Conservation (phyloP, 495 filamentous ascomycete genomes). For the Sordaria brevicollis region DNA sequence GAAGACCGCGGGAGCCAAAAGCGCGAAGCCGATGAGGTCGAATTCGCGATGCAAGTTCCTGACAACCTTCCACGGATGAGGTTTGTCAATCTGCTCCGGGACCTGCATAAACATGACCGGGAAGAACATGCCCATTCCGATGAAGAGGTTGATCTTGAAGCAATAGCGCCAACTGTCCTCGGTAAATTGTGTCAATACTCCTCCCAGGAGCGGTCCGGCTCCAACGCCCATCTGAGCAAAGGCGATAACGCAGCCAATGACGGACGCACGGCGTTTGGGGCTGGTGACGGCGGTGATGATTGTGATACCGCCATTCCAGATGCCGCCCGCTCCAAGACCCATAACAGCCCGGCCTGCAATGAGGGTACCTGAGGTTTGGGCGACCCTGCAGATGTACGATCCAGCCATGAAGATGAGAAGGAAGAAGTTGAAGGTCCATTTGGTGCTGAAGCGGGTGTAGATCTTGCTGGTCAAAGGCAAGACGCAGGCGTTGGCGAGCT, state of each 20-base stretch:
- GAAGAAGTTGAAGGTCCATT: slow-evolving; percentile 30
- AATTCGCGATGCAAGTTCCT: slow-evolving; percentile 41
- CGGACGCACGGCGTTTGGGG: slow-evolving; percentile 26
- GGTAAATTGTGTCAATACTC: slow-evolving; percentile 34
- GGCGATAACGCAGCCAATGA: slow-evolving; percentile 27
- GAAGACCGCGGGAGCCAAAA: slow-evolving; percentile 53
- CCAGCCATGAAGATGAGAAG: slow-evolving; percentile 35
- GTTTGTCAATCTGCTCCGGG: slow-evolving; percentile 33
- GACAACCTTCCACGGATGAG: slow-evolving; percentile 19
- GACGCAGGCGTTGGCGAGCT: slow-evolving; percentile 40
- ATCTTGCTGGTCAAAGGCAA: slow-evolving; percentile 43
- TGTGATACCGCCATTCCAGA: slow-evolving; percentile 29
- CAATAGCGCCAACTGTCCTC: slow-evolving; percentile 47
- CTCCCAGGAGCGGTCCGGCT: slow-evolving; percentile 53
- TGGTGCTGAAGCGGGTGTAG: slow-evolving; percentile 36
- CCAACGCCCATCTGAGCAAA: slow-evolving; percentile 60
- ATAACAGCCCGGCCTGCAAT: slow-evolving; percentile 48
- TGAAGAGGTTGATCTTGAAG: slow-evolving; percentile 62
- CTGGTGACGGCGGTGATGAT: slow-evolving; percentile 25
- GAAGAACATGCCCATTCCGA: slow-evolving; percentile 51
- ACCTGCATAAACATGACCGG: slow-evolving; percentile 43
- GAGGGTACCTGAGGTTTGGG: slow-evolving; percentile 33
- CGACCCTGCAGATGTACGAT: slow-evolving; percentile 41
- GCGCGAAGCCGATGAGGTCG: slow-evolving; percentile 53
- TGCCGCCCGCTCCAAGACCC: slow-evolving; percentile 34